Conservation (phyloP, 2,329 filamentous ascomycete genomes). For the Claviceps spartinae region DNA sequence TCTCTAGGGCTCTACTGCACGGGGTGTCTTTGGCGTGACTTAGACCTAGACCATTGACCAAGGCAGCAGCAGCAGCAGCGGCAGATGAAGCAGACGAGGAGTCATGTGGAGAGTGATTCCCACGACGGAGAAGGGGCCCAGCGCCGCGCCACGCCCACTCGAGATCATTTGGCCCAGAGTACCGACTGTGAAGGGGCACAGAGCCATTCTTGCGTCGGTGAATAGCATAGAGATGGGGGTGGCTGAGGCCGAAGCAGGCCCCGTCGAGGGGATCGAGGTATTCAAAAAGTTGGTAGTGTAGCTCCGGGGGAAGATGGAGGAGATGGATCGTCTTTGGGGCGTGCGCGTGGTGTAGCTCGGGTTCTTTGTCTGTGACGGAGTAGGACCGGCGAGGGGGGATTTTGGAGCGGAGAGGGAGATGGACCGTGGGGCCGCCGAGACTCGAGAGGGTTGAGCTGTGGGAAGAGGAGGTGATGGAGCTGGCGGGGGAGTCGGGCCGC, state of each 20-base stretch:
- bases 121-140: slow-evolving; percentile 25
- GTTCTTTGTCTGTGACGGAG: slow-evolving; percentile 47
- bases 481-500: slow-evolving; percentile 3
- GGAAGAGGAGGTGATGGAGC: slow-evolving; percentile 1
- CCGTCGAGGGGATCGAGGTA: slow-evolving; percentile 52
- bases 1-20: slow-evolving; percentile 21
- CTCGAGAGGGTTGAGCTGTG: slow-evolving; percentile 1
- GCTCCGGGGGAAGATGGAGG: slow-evolving; percentile 40
- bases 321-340: slow-evolving; percentile 30
- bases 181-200: slow-evolving; percentile 43
- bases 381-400: slow-evolving; percentile 41
- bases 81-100: not conserved
- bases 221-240: slow-evolving; percentile 43
- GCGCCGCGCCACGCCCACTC: slow-evolving; percentile 51
- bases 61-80: not conserved
- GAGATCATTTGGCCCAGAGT: slow-evolving; percentile 46
- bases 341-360: slow-evolving; percentile 36
- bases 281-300: slow-evolving; percentile 48
- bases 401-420: slow-evolving; percentile 18
- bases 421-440: slow-evolving; percentile 8
- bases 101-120: not conserved
- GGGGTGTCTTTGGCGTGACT: too few species aligned
- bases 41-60: too few species aligned
- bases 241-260: slow-evolving; percentile 46
- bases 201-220: slow-evolving; percentile 41